Conservation (phyloP, 2,329 filamentous ascomycete genomes). For the Cordyceps fumosorosea region DNA sequence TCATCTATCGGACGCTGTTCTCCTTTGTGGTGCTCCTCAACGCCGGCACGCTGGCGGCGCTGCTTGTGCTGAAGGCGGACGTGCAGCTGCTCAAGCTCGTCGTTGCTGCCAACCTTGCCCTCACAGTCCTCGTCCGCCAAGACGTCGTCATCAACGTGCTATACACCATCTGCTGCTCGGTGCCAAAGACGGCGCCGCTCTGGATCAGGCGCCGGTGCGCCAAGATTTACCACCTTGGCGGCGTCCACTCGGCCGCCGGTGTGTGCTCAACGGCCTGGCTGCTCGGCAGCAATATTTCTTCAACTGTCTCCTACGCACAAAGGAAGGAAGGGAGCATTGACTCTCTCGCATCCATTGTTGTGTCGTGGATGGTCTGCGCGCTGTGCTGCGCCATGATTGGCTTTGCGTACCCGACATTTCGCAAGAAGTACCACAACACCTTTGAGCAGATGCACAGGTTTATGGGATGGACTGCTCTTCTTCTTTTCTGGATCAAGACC, state of each 20-base stretch:
- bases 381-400: slow-evolving; percentile 54
- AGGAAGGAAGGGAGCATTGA: neutral
- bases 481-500: slow-evolving; percentile 58
- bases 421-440: slow-evolving; percentile 56
- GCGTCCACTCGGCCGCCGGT: slow-evolving; percentile 44
- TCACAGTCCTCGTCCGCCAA: slow-evolving; percentile 46
- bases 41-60: slow-evolving; percentile 37
- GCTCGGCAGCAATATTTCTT: slow-evolving; percentile 34
- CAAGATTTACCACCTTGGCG: slow-evolving; percentile 47
- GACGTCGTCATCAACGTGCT: slow-evolving; percentile 46
- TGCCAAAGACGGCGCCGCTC: slow-evolving; percentile 40
- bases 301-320: slow-evolving; percentile 27
- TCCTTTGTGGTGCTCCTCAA: slow-evolving; percentile 46
- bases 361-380: slow-evolving; percentile 51
- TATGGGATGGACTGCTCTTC: slow-evolving; percentile 61
- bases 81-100: slow-evolving; percentile 34
- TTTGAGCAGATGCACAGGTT: slow-evolving; percentile 70
- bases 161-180: slow-evolving; percentile 39
- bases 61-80: slow-evolving; percentile 30
- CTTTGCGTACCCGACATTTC: slow-evolving; percentile 58
- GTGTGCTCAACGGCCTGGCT: slow-evolving; percentile 45
- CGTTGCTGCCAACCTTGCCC: slow-evolving; percentile 41
- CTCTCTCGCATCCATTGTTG: slow-evolving; percentile 31
- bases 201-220: slow-evolving; percentile 40
- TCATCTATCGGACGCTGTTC: slow-evolving; percentile 51